phyloP scores from a whole-genome alignment of 1,284 basidiomycete genomes.

The Ganoderma lingzhi region DNA sequence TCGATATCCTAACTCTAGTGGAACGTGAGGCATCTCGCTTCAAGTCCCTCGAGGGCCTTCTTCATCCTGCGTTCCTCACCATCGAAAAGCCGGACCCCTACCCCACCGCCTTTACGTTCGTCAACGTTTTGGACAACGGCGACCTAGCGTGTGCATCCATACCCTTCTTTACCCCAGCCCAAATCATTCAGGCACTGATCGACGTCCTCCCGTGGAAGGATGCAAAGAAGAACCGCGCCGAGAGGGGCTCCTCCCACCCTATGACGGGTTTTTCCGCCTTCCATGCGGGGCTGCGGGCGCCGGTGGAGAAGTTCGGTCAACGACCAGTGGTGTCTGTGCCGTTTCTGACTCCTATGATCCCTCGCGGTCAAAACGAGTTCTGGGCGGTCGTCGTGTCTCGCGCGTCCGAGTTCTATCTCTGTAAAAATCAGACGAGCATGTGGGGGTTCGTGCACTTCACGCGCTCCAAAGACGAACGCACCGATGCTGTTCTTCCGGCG shows the following conservation, averaged over 20 bases:
- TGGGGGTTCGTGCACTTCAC: conserved; percentile 18
- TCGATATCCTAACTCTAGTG: too few species aligned
- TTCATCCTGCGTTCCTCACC: conserved; percentile 37
- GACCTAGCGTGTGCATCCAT: background rate
- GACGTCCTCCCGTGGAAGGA: conserved; percentile 15
- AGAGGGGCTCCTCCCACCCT: background rate
- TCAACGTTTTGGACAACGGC: background rate
- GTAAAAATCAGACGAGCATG: background rate
- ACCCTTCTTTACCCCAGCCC: conserved; percentile 18
- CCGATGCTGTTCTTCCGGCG: too few species aligned
- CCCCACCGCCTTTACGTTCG: conserved; percentile 22
- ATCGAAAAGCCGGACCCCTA: conserved; percentile 1
- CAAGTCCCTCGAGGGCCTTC: conserved; percentile 37
- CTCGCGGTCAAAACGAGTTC: conserved; percentile 9
- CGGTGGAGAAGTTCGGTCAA: background rate
- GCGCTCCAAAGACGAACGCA: background rate
- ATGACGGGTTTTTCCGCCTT: conserved; percentile 5
- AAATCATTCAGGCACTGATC: conserved; percentile 12
- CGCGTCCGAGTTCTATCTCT: background rate
- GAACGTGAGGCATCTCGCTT: too few species aligned
- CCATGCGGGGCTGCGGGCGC: conserved; percentile 1
- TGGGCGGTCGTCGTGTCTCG: conserved; percentile 8
- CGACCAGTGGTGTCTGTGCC: conserved; percentile 16
- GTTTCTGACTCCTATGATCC: background rate
- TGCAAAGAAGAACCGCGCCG: background rate